Evolutionary conservation across 1,284 basidiomycete species (phyloP).

Genomic region (Sporisorium reilianum): DNA sequence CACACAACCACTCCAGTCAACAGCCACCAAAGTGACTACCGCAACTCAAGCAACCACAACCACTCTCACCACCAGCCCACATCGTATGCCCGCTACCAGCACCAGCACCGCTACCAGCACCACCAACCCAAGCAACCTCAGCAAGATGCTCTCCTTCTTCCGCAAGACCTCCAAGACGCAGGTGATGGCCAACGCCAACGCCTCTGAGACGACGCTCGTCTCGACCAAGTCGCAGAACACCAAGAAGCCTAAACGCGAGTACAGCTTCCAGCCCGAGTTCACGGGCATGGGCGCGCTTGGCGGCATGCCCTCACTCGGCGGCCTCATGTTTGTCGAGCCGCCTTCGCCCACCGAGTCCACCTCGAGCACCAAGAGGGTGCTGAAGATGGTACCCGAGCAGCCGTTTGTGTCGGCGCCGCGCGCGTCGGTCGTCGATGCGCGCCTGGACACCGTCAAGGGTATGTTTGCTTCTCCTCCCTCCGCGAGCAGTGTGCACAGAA

Average conservation of each 20-base stretch:
- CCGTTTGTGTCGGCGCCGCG: slow-evolving; percentile 7
- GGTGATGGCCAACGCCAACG: slow-evolving; percentile 36
- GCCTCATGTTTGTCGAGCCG: slow-evolving; percentile 18
- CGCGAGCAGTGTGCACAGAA: not conserved
- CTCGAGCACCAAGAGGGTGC: not conserved
- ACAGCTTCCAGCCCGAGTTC: slow-evolving; percentile 35
- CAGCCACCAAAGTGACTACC: not conserved
- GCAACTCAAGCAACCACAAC: slow-evolving; percentile 8
- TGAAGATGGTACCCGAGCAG: slow-evolving; percentile 26
- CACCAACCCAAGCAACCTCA: slow-evolving; percentile 2
- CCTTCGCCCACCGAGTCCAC: slow-evolving; percentile 9
- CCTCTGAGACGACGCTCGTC: slow-evolving; percentile 40
- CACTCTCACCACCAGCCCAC: not conserved
- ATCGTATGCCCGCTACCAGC: not conserved
- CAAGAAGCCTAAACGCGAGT: slow-evolving; percentile 20
- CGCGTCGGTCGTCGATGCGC: slow-evolving; percentile 13
- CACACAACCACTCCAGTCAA: not conserved
- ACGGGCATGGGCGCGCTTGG: slow-evolving; percentile 18
- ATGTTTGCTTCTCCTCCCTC: slow-evolving; percentile 25
- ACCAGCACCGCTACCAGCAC: not conserved
- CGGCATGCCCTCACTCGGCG: slow-evolving; percentile 29
- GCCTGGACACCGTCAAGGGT: slow-evolving; percentile 18
- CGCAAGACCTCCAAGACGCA: slow-evolving; percentile 19
- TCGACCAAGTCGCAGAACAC: not conserved
- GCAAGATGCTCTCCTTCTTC: slow-evolving; percentile 42